Evolutionary conservation across 805 yeast species (phyloP).

Genomic region (Metschnikowia cubensis): DNA sequence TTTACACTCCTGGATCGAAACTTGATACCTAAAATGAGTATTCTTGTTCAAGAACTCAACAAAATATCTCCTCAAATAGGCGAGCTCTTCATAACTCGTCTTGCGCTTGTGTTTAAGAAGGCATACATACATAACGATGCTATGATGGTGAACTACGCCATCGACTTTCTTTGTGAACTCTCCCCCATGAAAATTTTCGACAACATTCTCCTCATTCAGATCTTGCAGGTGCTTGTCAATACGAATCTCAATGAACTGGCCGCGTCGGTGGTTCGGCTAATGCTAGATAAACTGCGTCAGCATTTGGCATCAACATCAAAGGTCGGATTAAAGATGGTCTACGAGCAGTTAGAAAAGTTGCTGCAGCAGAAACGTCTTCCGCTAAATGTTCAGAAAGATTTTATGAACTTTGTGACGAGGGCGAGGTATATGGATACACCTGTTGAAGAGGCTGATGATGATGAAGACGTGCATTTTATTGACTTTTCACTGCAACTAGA

Average conservation of each 20-base stretch:
- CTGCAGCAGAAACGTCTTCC: conserved; percentile 47
- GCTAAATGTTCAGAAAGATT: conserved; percentile 6
- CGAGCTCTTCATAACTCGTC: conserved; percentile 47
- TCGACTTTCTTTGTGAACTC: conserved; percentile 56
- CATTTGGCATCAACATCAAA: conserved; percentile 41
- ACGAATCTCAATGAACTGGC: conserved; percentile 50
- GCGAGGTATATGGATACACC: conserved; percentile 11
- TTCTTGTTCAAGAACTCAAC: conserved; percentile 57
- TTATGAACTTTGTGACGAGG: conserved; percentile 8
- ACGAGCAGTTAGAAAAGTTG: conserved; percentile 57
- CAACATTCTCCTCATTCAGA: conserved; percentile 31
- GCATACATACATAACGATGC: conserved; percentile 34
- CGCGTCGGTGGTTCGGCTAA: conserved; percentile 48
- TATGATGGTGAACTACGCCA: conserved; percentile 37
- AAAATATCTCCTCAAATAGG: conserved; percentile 70
- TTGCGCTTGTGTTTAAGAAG: conserved; percentile 55
- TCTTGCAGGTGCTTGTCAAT: conserved; percentile 32
- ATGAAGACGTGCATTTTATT: conserved; percentile 6
- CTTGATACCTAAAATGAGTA: conserved; percentile 48
- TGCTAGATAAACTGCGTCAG: conserved; percentile 53
- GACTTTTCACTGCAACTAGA: conserved; percentile 2
- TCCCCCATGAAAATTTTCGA: conserved; percentile 54
- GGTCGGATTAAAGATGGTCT: conserved; percentile 46
- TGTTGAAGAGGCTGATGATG: conserved; percentile 29
- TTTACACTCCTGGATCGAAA: conserved; percentile 42